phyloP scores from a whole-genome alignment of 371 early-diverging fungal genomes.

The Mortierella sp. region DNA sequence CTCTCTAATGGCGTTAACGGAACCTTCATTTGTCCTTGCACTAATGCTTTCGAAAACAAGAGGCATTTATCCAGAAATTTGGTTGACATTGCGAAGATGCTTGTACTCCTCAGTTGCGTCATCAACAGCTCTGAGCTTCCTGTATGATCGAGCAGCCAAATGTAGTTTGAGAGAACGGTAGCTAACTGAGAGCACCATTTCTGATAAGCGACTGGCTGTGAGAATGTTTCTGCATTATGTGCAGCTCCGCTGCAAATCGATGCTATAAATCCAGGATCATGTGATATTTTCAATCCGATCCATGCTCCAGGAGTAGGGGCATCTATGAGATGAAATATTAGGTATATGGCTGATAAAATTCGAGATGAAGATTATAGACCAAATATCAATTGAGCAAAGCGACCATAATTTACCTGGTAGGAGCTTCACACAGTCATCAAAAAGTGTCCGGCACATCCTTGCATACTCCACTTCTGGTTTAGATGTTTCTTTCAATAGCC shows the following conservation, averaged over 20 bases:
- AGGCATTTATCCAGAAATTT: slow-evolving; percentile 49
- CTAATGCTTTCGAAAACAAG: slow-evolving; percentile 15
- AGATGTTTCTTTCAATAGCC: slow-evolving; percentile 72
- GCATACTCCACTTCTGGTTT: slow-evolving; percentile 70
- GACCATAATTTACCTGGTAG: slow-evolving; percentile 51
- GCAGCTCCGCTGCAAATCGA: slow-evolving; percentile 15
- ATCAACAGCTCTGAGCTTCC: slow-evolving; percentile 27
- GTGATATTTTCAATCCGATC: slow-evolving; percentile 28
- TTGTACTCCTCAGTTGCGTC: slow-evolving; percentile 10
- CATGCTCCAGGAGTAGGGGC: slow-evolving; percentile 25
- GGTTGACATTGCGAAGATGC: slow-evolving; percentile 11
- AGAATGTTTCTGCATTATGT: slow-evolving; percentile 14
- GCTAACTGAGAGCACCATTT: slow-evolving; percentile 55
- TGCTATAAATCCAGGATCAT: slow-evolving; percentile 11
- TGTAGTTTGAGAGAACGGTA: slow-evolving; percentile 46
- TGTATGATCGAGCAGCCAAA: slow-evolving; percentile 46
- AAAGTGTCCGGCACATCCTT: slow-evolving; percentile 69
- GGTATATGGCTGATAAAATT: background rate
- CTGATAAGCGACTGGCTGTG: slow-evolving; percentile 24
- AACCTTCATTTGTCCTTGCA: slow-evolving; percentile 1
- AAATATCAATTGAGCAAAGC: background rate
- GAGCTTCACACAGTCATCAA: slow-evolving; percentile 62
- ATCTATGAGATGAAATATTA: background rate
- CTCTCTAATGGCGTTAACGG: slow-evolving; percentile 35
- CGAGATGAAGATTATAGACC: background rate